Percentiles rank a stretch among this genome's conserved stretches.
phyloP scores from a whole-genome alignment of 495 filamentous ascomycete genomes.

The Penicillium malachiteum region DNA sequence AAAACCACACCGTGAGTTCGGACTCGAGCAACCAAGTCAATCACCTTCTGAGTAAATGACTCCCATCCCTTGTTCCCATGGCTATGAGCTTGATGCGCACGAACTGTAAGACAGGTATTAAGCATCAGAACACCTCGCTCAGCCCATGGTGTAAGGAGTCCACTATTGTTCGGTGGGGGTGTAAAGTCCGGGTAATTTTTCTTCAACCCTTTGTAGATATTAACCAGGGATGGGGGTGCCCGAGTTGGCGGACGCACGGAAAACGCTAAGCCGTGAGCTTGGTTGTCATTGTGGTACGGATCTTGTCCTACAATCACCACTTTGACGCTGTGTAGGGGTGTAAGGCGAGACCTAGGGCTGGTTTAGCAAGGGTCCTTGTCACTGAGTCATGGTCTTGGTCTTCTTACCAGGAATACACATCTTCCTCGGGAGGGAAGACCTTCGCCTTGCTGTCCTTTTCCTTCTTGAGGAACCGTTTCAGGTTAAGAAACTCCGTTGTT shows the following conservation, averaged over 20 bases:
- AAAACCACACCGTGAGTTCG: constrained; percentile 84
- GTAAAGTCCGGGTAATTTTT: constrained; percentile 84
- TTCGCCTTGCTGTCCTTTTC: constrained; percentile 72
- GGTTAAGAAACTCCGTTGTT: constrained; percentile 71
- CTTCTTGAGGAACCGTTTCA: constrained; percentile 83
- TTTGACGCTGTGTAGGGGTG: constrained; percentile 82
- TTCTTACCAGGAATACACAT: constrained; percentile 90
- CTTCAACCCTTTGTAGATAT: constrained; percentile 85
- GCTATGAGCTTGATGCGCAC: constrained; percentile 78
- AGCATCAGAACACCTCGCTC: constrained; percentile 86
- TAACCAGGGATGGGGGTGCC: constrained; percentile 82
- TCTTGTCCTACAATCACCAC: constrained; percentile 93
- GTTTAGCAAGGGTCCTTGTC: neutral
- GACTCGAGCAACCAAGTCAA: constrained; percentile 77
- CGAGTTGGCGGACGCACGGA: constrained; percentile 85
- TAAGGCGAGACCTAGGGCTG: constrained; percentile 73
- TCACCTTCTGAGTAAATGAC: constrained; percentile 81
- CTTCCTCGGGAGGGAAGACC: constrained; percentile 79
- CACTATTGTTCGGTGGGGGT: constrained; percentile 70
- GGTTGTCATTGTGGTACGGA: constrained; percentile 93
- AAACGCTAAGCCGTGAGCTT: constrained; percentile 95
- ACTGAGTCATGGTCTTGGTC: neutral
- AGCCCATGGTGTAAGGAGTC: constrained; percentile 88
- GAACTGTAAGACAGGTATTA: constrained; percentile 91
- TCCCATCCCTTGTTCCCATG: constrained; percentile 90